These are phyloP conservation scores for Fragaria iinumae DNA, from an alignment of 306 rosid genomes.

Conservation along the genomic window DNA sequence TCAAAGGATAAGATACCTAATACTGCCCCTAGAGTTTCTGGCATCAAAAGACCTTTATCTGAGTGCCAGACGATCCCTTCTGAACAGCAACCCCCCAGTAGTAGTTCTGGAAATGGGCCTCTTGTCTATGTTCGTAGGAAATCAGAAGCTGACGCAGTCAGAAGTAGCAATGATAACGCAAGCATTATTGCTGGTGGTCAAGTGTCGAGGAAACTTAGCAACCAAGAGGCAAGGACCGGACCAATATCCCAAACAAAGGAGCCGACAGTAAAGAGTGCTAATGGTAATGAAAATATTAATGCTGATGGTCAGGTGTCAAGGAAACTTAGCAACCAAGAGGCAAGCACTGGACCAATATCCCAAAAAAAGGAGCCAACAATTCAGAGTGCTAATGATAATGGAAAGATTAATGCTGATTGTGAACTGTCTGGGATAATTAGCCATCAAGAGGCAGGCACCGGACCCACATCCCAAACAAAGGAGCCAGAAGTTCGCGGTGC, in stretches of 20 bases:
- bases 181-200: background rate
- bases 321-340: slow-evolving; percentile 41
- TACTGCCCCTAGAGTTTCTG: slow-evolving; percentile 51
- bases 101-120: slow-evolving; percentile 62
- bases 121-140: slow-evolving; percentile 96
- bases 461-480: background rate
- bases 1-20: slow-evolving; percentile 53
- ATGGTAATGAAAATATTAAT: slow-evolving; percentile 5
- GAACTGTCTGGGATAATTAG: background rate
- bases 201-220: background rate
- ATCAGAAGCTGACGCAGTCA: slow-evolving; percentile 71
- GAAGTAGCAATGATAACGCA: slow-evolving; percentile 29
- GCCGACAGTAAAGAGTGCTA: background rate
- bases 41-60: slow-evolving; percentile 59
- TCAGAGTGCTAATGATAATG: slow-evolving; percentile 30
- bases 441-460: background rate
- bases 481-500: slow-evolving; percentile 11
- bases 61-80: slow-evolving; percentile 50
- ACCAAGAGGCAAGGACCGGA: background rate
- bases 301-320: slow-evolving; percentile 38
- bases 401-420: background rate
- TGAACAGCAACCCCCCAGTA: slow-evolving; percentile 53
- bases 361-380: slow-evolving; percentile 56
- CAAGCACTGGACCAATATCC: slow-evolving; percentile 40
- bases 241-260: background rate